Percentiles rank a stretch among this genome's conserved stretches.
Evolutionary conservation across 106 monocot genomes (phyloP).

Genomic region (Hemerocallis citrina): DNA sequence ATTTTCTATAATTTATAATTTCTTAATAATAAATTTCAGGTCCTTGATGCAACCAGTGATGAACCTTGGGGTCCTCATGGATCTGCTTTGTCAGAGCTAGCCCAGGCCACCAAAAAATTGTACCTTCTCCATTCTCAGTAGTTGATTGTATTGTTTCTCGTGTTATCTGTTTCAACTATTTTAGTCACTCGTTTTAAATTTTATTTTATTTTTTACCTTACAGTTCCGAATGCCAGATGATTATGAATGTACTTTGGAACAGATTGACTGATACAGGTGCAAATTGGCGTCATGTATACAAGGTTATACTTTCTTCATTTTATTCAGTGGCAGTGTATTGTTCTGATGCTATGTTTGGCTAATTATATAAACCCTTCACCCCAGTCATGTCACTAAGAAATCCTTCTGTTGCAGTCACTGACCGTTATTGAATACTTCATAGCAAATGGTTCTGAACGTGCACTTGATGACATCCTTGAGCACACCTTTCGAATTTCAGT

Average conservation of each 20-base stretch:
- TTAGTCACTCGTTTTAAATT: no score
- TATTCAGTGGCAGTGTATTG: neutral
- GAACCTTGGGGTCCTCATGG: conserved; percentile 98
- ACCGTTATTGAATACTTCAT: conserved; percentile 85
- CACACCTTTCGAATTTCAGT: conserved; percentile 75
- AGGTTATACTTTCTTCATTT: conserved; percentile 33
- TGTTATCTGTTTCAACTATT: no score
- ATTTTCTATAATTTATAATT: no score
- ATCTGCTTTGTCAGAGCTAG: conserved; percentile 64
- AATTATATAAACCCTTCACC: neutral
- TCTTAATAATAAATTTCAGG: no score
- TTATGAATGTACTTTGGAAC: conserved; percentile 92
- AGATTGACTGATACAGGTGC: conserved; percentile 55
- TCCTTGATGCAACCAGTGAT: no score
- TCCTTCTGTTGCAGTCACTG: conserved; percentile 51
- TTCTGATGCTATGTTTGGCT: neutral
- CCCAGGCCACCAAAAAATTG: conserved; percentile 78
- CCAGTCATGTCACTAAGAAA: neutral
- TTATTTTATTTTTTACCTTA: no score
- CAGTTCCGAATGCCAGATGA: conserved; percentile 79
- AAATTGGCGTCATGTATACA: conserved; percentile 92
- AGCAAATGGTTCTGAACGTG: conserved; percentile 88
- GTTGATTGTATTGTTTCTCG: no score
- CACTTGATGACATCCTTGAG: conserved; percentile 85
- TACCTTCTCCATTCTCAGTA: conserved; percentile 16